phyloP scores from a whole-genome alignment of 345 rosid genomes.

The Hirschfeldia incana region DNA sequence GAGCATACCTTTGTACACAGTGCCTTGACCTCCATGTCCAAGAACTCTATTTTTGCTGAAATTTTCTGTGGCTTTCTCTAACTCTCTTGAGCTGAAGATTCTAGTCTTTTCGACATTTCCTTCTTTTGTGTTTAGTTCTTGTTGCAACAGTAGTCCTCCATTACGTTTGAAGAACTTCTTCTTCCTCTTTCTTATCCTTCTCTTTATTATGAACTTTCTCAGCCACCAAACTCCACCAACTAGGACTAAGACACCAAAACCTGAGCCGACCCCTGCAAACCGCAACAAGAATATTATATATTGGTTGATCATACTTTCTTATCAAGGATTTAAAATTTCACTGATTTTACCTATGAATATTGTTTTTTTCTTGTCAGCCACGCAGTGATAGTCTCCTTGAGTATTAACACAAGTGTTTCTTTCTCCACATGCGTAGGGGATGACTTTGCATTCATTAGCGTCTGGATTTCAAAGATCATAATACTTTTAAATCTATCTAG shows the following conservation, averaged over 20 bases:
- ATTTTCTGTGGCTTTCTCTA: slow-evolving; percentile 46
- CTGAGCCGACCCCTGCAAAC: slow-evolving; percentile 15
- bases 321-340: not conserved
- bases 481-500: not conserved
- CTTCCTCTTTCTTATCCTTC: slow-evolving; percentile 6
- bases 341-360: not conserved
- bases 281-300: not conserved
- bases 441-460: not conserved
- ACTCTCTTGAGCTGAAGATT: slow-evolving; percentile 42
- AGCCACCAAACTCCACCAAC: slow-evolving; percentile 16
- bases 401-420: not conserved
- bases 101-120: slow-evolving; percentile 24
- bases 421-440: not conserved
- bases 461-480: not conserved
- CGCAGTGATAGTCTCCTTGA: not conserved
- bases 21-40: slow-evolving; percentile 49
- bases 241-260: slow-evolving; percentile 14
- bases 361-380: not conserved
- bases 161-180: slow-evolving; percentile 13
- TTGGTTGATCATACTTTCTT: not conserved
- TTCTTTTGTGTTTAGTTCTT: slow-evolving; percentile 26
- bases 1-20: slow-evolving; percentile 48
- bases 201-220: not conserved
- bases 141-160: slow-evolving; percentile 19
- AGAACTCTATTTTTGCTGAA: slow-evolving; percentile 38